phyloP scores from a whole-genome alignment of 306 rosid genomes.

The Glycine tomentella region DNA sequence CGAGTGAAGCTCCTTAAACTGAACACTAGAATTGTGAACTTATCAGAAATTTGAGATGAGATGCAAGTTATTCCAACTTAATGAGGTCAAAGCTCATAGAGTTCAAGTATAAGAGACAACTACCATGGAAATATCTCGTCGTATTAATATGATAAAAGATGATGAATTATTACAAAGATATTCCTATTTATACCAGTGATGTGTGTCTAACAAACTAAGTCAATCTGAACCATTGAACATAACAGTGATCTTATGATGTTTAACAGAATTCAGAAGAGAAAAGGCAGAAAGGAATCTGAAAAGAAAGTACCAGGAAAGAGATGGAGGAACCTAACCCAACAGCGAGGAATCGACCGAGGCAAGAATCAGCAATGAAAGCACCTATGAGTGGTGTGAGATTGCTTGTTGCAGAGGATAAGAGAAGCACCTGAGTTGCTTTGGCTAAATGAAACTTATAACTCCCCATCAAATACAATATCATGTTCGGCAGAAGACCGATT shows the following conservation, averaged over 20 bases:
- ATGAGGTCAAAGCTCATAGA: neutral
- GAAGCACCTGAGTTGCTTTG: conserved; percentile 53
- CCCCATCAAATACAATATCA: conserved; percentile 62
- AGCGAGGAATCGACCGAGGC: conserved; percentile 65
- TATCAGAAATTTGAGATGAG: neutral
- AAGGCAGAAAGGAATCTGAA: neutral
- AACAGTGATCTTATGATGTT: neutral
- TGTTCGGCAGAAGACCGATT: conserved; percentile 65
- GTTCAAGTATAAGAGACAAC: neutral
- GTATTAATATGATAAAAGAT: neutral
- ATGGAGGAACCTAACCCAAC: conserved; percentile 62
- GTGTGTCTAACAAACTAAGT: neutral
- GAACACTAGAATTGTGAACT: neutral
- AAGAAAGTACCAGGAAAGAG: conserved; percentile 55
- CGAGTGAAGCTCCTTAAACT: neutral
- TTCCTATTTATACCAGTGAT: neutral
- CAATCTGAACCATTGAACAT: neutral
- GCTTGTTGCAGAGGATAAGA: conserved; percentile 56
- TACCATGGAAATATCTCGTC: no score
- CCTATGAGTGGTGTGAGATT: conserved; percentile 68
- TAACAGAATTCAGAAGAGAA: neutral
- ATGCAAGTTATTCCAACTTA: no score
- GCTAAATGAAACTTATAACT: conserved; percentile 61
- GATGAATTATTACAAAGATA: neutral
- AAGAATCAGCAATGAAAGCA: conserved; percentile 76